A percentile compares a stretch with the other conserved stretches of the same genome.
These are phyloP conservation scores for Gossypium arboreum DNA, from an alignment of 345 rosid species.

Conservation along the genomic window DNA sequence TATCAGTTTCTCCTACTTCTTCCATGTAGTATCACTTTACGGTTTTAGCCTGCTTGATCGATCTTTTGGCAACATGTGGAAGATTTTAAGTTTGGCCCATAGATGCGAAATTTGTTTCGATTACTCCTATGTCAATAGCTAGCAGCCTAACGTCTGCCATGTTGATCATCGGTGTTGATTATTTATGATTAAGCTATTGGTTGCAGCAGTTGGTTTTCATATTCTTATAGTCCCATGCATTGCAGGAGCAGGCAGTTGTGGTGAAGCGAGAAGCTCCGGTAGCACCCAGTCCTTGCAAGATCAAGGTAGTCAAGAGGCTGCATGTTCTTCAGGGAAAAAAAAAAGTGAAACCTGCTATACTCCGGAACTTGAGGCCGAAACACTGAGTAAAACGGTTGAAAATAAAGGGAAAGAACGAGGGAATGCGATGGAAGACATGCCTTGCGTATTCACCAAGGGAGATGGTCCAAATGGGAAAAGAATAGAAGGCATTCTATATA, in stretches of 20 bases:
- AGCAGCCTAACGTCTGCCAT: not conserved
- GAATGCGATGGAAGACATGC: slow-evolving; percentile 61
- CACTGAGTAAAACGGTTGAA: slow-evolving; percentile 21
- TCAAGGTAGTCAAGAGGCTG: slow-evolving; percentile 21
- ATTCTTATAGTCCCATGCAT: not conserved
- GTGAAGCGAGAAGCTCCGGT: not conserved
- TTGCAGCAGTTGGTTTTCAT: not conserved
- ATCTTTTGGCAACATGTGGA: not conserved
- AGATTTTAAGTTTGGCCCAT: not conserved
- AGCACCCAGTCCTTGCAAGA: slow-evolving; percentile 1
- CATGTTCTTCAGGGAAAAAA: slow-evolving; percentile 26
- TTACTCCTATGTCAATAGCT: not conserved
- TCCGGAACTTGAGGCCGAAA: slow-evolving; percentile 29
- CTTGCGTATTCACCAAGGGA: slow-evolving; percentile 77
- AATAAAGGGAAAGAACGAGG: slow-evolving; percentile 32
- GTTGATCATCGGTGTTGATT: not conserved
- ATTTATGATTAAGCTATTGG: not conserved
- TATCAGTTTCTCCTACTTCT: not conserved
- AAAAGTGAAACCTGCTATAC: slow-evolving; percentile 5
- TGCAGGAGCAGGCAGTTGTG: not conserved
- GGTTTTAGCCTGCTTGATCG: not conserved
- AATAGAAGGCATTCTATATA: slow-evolving; percentile 69
- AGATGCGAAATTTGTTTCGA: not conserved
- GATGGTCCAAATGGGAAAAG: slow-evolving; percentile 62
- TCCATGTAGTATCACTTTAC: not conserved